Evolutionary conservation across 1,284 basidiomycete genomes (phyloP), one percentile per base, ranked within the genome.

Genomic region (Sphagnurus paluster): DNA sequence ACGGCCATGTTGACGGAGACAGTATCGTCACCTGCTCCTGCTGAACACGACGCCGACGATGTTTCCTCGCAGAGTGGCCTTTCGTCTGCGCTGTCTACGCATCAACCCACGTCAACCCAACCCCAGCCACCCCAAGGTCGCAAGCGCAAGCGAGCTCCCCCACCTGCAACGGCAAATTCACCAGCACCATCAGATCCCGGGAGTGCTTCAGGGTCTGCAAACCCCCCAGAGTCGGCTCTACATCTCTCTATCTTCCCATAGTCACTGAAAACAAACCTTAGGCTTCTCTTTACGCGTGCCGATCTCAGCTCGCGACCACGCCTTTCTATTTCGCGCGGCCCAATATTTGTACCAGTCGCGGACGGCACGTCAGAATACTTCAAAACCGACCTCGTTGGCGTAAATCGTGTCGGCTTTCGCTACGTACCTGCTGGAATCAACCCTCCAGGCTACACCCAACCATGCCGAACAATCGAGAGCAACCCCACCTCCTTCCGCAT

Each of bases 391-490:
- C 75, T 80, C 11, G 71, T 84, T 23, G 83, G 83, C 39, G 75
- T 82, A 58, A 92, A 92, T 64, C 80, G 86, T 41, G 72, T 87
- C 42, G 83, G 82, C 9, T 93, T 84, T 59, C 84, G 91, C 35
- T 93, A 93, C 58, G 75, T 82, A 7, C 87, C 90, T 21, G 91
- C 90, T 0, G 90, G 90, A 11, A 79, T 90, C 44, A 74, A 83
- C 5, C 74, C 78, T 0, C 76, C 75, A 2, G 85, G 83, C 6
- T 75, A 75, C 40, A 66, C 70, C 7, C 64, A 80, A 3, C 77
- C 84, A 7, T 90, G 84, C 60, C 78, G 86, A n/a, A 87, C 86
- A 2, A 90, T 90, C 58, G 88, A 91, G 66, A 84, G 80, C 57
- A 75, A 76, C 13, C 90, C 90, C 0, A 73, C 77, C 1, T 66